Evolutionary conservation across 768 basidiomycete genomes (phyloP).

Genomic region (Lactarius hengduanensis): DNA sequence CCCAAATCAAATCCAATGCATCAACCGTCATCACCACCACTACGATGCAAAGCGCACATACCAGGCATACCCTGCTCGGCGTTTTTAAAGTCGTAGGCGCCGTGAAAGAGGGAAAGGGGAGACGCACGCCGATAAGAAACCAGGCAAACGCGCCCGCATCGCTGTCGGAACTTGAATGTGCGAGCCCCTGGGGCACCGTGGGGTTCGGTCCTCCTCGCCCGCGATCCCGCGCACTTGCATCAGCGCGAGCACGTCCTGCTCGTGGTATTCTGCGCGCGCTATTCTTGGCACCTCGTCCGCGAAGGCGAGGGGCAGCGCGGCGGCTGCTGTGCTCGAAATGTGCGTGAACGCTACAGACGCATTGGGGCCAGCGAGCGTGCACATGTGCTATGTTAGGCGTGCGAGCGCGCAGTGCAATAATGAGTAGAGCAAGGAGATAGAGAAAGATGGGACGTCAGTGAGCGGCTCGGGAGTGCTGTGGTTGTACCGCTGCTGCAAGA

Average conservation of each 20-base stretch:
- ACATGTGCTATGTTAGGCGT: slow-evolving; percentile 62
- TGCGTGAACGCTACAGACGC: slow-evolving; percentile 81
- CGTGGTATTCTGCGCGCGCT: slow-evolving; percentile 34
- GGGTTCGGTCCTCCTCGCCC: too few species aligned
- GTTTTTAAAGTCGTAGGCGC: too few species aligned
- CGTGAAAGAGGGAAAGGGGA: too few species aligned
- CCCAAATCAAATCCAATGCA: slow-evolving; percentile 58
- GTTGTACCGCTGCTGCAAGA: too few species aligned
- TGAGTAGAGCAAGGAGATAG: too few species aligned
- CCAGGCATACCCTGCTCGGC: slow-evolving; percentile 57
- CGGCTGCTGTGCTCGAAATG: slow-evolving; percentile 66
- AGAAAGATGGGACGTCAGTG: not conserved
- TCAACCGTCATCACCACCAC: slow-evolving; percentile 7
- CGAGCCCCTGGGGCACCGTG: too few species aligned
- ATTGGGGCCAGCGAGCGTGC: slow-evolving; percentile 59
- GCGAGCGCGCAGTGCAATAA: too few species aligned
- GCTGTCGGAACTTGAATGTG: slow-evolving; percentile 46
- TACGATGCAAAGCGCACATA: slow-evolving; percentile 25
- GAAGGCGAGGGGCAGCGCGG: slow-evolving; percentile 34
- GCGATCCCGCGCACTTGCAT: slow-evolving; percentile 52
- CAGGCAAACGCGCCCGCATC: slow-evolving; percentile 68
- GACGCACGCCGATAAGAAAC: slow-evolving; percentile 78
- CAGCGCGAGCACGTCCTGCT: slow-evolving; percentile 54
- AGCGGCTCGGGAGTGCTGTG: not conserved
- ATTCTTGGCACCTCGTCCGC: too few species aligned